Evolutionary conservation across 73 alveolate species (phyloP).

Genomic region (Paramecium caudatum): DNA sequence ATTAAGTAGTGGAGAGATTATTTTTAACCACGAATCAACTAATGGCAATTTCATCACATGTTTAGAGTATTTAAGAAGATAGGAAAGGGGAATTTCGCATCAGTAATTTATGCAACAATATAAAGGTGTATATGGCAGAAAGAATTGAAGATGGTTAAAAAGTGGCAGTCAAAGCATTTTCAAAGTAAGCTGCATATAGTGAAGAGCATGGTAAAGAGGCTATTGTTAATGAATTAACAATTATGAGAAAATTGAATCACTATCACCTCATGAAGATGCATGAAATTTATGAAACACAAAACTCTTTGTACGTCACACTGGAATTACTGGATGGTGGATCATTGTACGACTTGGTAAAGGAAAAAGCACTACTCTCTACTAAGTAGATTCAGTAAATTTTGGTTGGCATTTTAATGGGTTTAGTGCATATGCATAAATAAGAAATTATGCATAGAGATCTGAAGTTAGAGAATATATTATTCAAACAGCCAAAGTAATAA

Average conservation of each 20-base stretch:
- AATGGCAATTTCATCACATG: constrained; percentile 58
- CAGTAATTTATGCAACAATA: neutral
- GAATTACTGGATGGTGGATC: constrained; percentile 60
- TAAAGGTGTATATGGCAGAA: constrained; percentile 67
- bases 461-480: constrained; percentile 28
- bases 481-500: constrained; percentile 1
- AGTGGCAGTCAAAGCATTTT: constrained; percentile 73
- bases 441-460: constrained; percentile 60
- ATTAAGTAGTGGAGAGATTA: constrained; percentile 52
- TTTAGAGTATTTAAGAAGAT: constrained; percentile 37
- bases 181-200: constrained; percentile 70
- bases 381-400: neutral
- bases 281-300: constrained; percentile 29
- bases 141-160: constrained; percentile 64
- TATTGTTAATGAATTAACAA: neutral
- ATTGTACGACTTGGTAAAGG: constrained; percentile 30
- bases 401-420: constrained; percentile 26
- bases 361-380: neutral
- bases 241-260: constrained; percentile 30
- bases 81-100: constrained; percentile 61
- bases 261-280: constrained; percentile 9
- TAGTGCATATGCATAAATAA: constrained; percentile 38
- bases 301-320: constrained; percentile 26
- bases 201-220: constrained; percentile 71
- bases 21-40: neutral